Evolutionary conservation across 345 rosid species (phyloP).

Genomic region (Abelmoschus esculentus): DNA sequence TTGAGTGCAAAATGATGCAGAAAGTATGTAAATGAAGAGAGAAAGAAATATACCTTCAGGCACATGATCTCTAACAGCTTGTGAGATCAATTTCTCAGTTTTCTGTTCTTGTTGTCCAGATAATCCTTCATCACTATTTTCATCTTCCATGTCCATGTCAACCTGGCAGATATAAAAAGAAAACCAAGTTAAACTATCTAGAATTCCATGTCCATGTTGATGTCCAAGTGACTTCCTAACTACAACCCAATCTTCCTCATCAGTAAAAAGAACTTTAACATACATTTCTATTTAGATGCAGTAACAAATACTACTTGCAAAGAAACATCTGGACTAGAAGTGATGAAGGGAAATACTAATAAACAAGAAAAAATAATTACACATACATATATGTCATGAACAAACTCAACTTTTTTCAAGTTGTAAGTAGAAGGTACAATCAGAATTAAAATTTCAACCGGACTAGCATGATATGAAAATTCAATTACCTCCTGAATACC

Average conservation of each 20-base stretch:
- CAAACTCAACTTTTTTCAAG: neutral
- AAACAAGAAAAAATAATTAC: neutral
- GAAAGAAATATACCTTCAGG: constrained; percentile 28
- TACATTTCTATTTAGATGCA: neutral
- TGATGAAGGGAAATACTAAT: neutral
- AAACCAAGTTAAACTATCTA: neutral
- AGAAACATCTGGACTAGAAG: neutral
- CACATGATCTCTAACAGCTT: constrained; percentile 26
- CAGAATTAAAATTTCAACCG: constrained; percentile 12
- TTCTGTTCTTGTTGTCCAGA: constrained; percentile 35
- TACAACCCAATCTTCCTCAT: neutral
- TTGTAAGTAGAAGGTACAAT: neutral
- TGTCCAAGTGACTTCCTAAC: neutral
- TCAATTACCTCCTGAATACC: constrained; percentile 77
- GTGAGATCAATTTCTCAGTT: constrained; percentile 21
- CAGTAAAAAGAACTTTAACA: neutral
- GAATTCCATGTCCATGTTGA: too few relatives aligned
- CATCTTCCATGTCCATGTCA: constrained; percentile 96
- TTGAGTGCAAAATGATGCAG: neutral
- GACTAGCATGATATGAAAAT: constrained; percentile 12
- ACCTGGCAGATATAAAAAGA: constrained; percentile 44
- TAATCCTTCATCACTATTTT: constrained; percentile 25
- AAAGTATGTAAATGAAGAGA: neutral
- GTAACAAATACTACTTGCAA: neutral
- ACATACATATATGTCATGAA: neutral